Conservation (phyloP, 1,139 yeast genomes). For the Taphrina deformans region DNA sequence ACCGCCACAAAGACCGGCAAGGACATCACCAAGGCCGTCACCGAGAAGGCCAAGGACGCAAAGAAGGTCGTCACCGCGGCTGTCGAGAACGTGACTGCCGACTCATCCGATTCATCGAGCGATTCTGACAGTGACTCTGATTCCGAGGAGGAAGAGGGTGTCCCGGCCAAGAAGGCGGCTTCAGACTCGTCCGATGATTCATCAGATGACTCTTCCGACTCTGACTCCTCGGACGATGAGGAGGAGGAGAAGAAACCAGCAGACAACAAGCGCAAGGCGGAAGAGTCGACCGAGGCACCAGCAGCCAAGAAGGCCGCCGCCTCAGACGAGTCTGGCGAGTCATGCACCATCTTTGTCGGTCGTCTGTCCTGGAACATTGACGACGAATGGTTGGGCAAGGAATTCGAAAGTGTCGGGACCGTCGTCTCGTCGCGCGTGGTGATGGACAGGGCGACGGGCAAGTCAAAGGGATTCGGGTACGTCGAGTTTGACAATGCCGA, state of each 20-base stretch:
- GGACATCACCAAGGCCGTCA: conserved; percentile 37
- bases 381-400: conserved; percentile 86
- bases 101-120: conserved; percentile 33
- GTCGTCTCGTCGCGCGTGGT: conserved; percentile 87
- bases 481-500: conserved; percentile 82
- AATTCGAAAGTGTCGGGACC: conserved; percentile 81
- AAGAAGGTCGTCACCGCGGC: conserved; percentile 37
- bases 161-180: conserved; percentile 12
- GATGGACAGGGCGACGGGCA: conserved; percentile 86
- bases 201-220: conserved; percentile 39
- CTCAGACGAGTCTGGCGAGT: conserved; percentile 42
- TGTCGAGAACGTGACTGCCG: conserved; percentile 35
- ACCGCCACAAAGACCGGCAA: conserved; percentile 41
- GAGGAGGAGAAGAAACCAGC: conserved; percentile 39
- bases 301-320: conserved; percentile 41
- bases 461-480: conserved; percentile 90
- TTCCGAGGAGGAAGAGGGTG: conserved; percentile 18
- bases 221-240: conserved; percentile 33
- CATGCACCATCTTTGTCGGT: conserved; percentile 92
- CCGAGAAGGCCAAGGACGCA: conserved; percentile 40
- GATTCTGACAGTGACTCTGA: conserved; percentile 42
- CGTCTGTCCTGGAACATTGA: conserved; percentile 97
- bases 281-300: conserved; percentile 42
- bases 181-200: conserved; percentile 22
- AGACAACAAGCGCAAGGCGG: conserved; percentile 41